Base-by-base conservation (phyloP, 495 filamentous ascomycete species). In the Neurospora sp. region DNA sequence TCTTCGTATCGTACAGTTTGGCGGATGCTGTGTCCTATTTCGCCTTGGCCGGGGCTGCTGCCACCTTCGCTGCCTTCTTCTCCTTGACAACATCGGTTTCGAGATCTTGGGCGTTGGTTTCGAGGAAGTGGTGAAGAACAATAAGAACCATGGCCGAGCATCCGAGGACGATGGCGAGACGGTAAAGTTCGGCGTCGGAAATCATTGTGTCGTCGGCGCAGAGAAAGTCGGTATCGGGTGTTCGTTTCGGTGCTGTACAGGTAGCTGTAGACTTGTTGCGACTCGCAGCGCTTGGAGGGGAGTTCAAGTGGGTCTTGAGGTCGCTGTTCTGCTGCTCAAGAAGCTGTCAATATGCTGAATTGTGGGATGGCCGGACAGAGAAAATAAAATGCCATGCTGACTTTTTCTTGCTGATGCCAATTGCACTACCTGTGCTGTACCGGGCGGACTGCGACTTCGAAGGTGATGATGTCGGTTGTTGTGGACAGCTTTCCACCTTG, bases 81-180 rank as follows among this genome's bases (percentile, higher is more conserved):
- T 85, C 84, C 75, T 86, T 78, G 70, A 90, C 87, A 38, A 90
- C 86, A 16, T 85, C 83, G 53, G 87, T 41, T 70, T 76, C 59
- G 40, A 70, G 86, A 66, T 93, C 89, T 73, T 86, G 83, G 41
- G 94, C 89, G 81, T 99, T 99, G 85, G 98, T 89, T 79, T 98
- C 94, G 77, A 99, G 91, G 86, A 96, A 98, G 84, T 97, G 94
- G 87, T 98, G 98, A 22, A 97, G 83, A 61, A 98, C 89, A 68
- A 97, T 97, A 75, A 99, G 88, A 71, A 97, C 88, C 94, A 98
- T 96, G 76, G 96, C 89, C 40, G 90, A 87, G 53, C 90, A 94
- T 83, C 96, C 96, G 72, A 98, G 92, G 82, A 97, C 95, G 80
- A 97, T 90, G 82, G 96, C 94, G 31, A 99, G 90, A 38, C 87